phyloP scores from a whole-genome alignment of 805 yeast species.

The Candida xiaguanensis region DNA sequence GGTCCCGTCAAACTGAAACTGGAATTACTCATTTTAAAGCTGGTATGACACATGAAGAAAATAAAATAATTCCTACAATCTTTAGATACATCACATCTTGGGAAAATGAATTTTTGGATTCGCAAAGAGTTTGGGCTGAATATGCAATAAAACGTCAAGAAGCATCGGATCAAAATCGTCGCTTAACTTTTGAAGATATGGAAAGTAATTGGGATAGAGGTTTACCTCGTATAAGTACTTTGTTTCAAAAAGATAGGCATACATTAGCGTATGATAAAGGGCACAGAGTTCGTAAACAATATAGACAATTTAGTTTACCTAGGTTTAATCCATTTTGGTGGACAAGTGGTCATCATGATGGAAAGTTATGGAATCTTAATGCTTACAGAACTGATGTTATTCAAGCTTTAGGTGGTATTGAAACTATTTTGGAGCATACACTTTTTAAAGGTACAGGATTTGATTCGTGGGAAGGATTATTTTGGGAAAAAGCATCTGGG shows the following conservation, averaged over 20 bases:
- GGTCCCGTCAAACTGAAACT: constrained; percentile 91
- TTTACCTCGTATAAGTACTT: constrained; percentile 89
- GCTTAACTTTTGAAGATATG: constrained; percentile 87
- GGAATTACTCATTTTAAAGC: constrained; percentile 93
- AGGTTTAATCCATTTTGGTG: constrained; percentile 94
- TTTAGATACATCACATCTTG: constrained; percentile 91
- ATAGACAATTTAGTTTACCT: constrained; percentile 66
- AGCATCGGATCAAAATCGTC: constrained; percentile 78
- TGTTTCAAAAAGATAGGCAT: constrained; percentile 92
- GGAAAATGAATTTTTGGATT: constrained; percentile 94
- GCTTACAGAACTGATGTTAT: constrained; percentile 94
- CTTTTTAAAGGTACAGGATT: constrained; percentile 96
- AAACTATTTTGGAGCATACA: constrained; percentile 92
- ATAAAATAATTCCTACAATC: constrained; percentile 83
- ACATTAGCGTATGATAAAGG: constrained; percentile 95
- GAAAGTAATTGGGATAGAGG: constrained; percentile 97
- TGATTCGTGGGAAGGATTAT: constrained; percentile 96
- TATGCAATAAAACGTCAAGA: constrained; percentile 87
- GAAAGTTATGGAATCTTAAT: constrained; percentile 89
- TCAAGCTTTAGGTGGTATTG: constrained; percentile 96
- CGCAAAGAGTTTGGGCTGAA: constrained; percentile 97
- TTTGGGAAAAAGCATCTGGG: constrained; percentile 98
- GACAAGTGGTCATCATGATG: constrained; percentile 92
- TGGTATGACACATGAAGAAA: constrained; percentile 84
- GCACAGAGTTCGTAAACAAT: constrained; percentile 77